Percentiles rank a stretch among this genome's conserved stretches.
Evolutionary conservation across 2,329 filamentous ascomycete species (phyloP).

Genomic region (Trichoderma sp.): DNA sequence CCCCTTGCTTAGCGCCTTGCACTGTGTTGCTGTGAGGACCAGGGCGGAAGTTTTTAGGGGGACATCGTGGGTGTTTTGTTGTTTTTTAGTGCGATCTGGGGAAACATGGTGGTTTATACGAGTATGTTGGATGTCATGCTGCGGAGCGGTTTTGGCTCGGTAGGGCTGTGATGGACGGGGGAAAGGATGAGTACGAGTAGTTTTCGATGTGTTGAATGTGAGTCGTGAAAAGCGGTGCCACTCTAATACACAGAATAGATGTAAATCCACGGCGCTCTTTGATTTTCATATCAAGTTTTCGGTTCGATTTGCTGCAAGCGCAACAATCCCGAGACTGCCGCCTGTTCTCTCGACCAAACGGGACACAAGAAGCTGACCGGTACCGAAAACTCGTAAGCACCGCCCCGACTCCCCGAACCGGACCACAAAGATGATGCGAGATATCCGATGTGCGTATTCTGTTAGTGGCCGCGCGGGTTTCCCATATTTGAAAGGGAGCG

Average conservation of each 20-base stretch:
- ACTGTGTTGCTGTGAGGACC: constrained; percentile 6
- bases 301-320: neutral
- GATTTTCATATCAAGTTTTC: neutral
- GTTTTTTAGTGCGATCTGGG: neutral
- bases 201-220: neutral
- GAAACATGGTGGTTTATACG: neutral
- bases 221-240: neutral
- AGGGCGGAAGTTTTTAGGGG: neutral
- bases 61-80: neutral
- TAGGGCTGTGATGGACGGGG: neutral
- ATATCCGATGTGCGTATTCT: neutral
- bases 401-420: neutral
- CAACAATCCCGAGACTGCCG: neutral
- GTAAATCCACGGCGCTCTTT: neutral
- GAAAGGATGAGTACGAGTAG: too few species aligned
- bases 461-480: neutral
- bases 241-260: accelerated
- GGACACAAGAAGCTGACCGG: neutral
- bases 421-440: neutral
- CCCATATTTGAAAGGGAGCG: neutral
- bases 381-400: neutral
- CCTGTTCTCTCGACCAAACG: neutral
- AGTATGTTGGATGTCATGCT: neutral
- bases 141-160: neutral
- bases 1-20: constrained; percentile 16